phyloP scores from a whole-genome alignment of 768 basidiomycete species.

The Amanita polypyramis region DNA sequence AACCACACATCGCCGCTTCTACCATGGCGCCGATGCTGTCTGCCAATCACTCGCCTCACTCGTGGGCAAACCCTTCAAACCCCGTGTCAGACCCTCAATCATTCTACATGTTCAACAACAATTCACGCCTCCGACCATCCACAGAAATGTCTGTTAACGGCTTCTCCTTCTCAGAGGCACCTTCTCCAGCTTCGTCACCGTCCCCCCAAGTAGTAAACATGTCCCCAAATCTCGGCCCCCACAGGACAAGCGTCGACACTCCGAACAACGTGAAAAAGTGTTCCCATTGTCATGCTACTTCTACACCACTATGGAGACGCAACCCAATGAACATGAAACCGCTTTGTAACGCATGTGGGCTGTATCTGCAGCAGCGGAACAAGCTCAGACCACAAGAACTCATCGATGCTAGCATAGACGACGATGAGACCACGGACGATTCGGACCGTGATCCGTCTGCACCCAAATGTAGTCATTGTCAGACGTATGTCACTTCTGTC shows the following conservation, averaged over 20 bases:
- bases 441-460: constrained; percentile 30
- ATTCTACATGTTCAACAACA: constrained; percentile 7
- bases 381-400: constrained; percentile 38
- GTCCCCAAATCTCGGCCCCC: constrained; percentile 16
- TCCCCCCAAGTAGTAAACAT: constrained; percentile 2
- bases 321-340: constrained; percentile 34
- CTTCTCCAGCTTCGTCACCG: constrained; percentile 24
- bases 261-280: constrained; percentile 26
- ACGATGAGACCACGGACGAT: constrained; percentile 26
- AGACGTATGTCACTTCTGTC: constrained; percentile 37
- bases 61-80: neutral
- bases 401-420: constrained; percentile 35
- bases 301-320: constrained; percentile 38
- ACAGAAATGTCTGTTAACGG: constrained; percentile 15
- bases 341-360: constrained; percentile 37
- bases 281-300: constrained; percentile 36
- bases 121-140: constrained; percentile 8
- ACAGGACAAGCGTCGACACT: constrained; percentile 20
- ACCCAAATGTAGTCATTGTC: constrained; percentile 40
- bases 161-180: constrained; percentile 22
- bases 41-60: neutral
- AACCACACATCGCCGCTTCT: neutral
- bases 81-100: neutral
- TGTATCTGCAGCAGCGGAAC: constrained; percentile 37
- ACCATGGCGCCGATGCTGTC: neutral